phyloP scores from a whole-genome alignment of 2,329 filamentous ascomycete species.

The Annulohypoxylon truncatum region DNA sequence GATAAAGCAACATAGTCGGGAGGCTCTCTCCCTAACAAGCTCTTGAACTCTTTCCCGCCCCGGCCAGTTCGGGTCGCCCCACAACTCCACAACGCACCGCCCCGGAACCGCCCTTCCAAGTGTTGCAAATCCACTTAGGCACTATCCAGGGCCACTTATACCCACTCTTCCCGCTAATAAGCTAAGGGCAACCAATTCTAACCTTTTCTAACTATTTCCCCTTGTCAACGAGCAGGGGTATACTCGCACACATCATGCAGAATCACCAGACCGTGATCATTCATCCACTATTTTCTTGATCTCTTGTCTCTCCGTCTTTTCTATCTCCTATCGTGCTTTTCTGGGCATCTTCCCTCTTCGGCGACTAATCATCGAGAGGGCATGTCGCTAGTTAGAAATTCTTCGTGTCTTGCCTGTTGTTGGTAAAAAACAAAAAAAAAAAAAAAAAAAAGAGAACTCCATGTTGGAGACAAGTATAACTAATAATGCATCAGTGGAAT shows the following conservation, averaged over 20 bases:
- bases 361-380: neutral
- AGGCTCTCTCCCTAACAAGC: constrained; percentile 27
- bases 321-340: neutral
- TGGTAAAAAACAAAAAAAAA: neutral
- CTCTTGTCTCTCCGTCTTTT: constrained; percentile 21
- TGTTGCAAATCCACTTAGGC: constrained; percentile 27
- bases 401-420: neutral
- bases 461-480: neutral
- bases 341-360: neutral
- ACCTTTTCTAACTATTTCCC: constrained; percentile 13
- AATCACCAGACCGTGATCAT: constrained; percentile 38
- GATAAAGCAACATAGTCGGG: constrained; percentile 27
- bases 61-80: constrained; percentile 37
- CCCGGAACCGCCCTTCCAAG: constrained; percentile 37
- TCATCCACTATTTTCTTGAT: constrained; percentile 29
- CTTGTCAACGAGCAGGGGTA: constrained; percentile 33
- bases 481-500: neutral
- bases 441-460: neutral
- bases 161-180: constrained; percentile 39
- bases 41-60: constrained; percentile 28
- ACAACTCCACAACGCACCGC: constrained; percentile 39
- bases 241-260: constrained; percentile 37
- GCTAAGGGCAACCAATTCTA: constrained; percentile 33
- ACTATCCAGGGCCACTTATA: constrained; percentile 26
- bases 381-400: neutral